phyloP scores from a whole-genome alignment of 352 stramenopile genomes.

The Globisporangium paddicum region DNA sequence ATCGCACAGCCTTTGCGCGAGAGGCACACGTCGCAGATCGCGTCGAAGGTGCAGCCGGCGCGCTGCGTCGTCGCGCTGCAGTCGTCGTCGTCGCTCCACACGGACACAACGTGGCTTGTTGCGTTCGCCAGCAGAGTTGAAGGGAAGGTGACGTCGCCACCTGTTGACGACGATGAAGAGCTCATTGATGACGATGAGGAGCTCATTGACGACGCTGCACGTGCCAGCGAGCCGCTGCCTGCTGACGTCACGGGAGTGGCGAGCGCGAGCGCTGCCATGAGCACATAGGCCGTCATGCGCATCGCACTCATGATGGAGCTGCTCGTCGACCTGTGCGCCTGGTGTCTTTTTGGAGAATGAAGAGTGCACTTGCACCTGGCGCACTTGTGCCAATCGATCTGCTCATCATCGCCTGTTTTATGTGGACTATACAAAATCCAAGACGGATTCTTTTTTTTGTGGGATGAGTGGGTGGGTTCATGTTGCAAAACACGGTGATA shows the following conservation, averaged over 20 bases:
- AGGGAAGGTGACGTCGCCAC: not conserved
- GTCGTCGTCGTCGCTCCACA: conserved; percentile 8
- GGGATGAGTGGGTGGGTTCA: not conserved
- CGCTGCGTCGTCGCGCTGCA: conserved; percentile 5
- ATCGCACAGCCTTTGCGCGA: conserved; percentile 23
- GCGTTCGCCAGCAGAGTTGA: not conserved
- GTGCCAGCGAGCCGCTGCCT: not conserved
- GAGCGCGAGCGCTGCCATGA: not conserved
- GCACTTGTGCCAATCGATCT: not conserved
- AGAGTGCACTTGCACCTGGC: not conserved
- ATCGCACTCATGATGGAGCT: conserved; percentile 3
- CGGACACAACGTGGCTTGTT: not conserved
- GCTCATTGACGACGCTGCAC: not conserved
- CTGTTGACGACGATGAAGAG: not conserved
- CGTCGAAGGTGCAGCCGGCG: conserved; percentile 8
- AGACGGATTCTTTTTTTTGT: conserved; percentile 14
- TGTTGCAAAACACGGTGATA: not conserved
- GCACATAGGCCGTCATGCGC: not conserved
- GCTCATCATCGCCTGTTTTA: conserved; percentile 1
- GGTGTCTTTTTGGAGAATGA: conserved; percentile 7
- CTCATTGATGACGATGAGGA: not conserved
- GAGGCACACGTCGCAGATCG: conserved; percentile 15
- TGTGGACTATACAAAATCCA: conserved; percentile 1
- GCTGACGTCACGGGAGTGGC: not conserved
- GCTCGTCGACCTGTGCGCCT: conserved; percentile 4